These are phyloP conservation scores for Dictyophora rubrovolvata DNA, from an alignment of 768 basidiomycete species.

Conservation along the genomic window DNA sequence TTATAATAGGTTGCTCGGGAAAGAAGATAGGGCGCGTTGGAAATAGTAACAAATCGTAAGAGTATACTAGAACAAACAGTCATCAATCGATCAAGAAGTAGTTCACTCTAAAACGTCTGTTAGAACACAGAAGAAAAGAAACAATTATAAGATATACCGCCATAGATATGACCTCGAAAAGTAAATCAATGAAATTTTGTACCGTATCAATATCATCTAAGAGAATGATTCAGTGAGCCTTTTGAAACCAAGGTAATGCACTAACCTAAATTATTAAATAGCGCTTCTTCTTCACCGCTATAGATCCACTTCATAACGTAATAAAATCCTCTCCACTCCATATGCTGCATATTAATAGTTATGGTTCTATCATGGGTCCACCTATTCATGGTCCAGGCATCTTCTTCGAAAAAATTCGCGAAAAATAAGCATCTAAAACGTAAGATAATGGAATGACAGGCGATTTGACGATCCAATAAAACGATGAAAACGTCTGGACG, in stretches of 20 bases:
- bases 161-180: slow-evolving; percentile 77
- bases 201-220: slow-evolving; percentile 51
- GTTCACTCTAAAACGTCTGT: slow-evolving; percentile 51
- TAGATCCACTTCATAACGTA: slow-evolving; percentile 72
- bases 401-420: slow-evolving; percentile 68
- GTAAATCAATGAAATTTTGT: slow-evolving; percentile 75
- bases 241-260: slow-evolving; percentile 3
- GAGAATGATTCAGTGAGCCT: neutral
- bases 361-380: slow-evolving; percentile 43
- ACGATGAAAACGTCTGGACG: slow-evolving; percentile 60
- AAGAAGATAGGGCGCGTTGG: slow-evolving; percentile 74
- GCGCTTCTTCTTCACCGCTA: slow-evolving; percentile 51
- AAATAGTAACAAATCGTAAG: slow-evolving; percentile 51
- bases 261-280: slow-evolving; percentile 67
- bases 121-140: neutral
- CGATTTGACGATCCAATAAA: slow-evolving; percentile 56
- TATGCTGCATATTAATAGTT: slow-evolving; percentile 59
- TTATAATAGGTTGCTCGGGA: slow-evolving; percentile 74
- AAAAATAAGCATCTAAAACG: slow-evolving; percentile 80
- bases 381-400: slow-evolving; percentile 67
- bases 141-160: slow-evolving; percentile 43
- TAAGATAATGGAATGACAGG: slow-evolving; percentile 65
- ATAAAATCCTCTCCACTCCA: slow-evolving; percentile 63
- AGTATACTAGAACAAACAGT: slow-evolving; percentile 74
- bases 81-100: slow-evolving; percentile 78